Evolutionary conservation across 1,139 yeast genomes (phyloP).

Genomic region (Taphrina pruni): DNA sequence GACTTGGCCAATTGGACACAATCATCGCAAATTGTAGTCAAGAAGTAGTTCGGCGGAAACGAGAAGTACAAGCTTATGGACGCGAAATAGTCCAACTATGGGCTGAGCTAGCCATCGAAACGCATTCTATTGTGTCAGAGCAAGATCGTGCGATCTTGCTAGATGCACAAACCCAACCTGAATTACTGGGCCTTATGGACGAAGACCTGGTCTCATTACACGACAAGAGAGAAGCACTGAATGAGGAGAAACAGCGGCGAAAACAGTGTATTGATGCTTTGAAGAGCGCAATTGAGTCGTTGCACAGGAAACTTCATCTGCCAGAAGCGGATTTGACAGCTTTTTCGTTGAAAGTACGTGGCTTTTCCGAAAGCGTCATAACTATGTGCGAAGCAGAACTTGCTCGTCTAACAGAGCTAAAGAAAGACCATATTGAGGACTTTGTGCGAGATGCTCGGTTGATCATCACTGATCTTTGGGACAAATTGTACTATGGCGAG

Average conservation of each 20-base stretch:
- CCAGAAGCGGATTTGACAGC: conserved; percentile 45
- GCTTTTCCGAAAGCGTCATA: conserved; percentile 51
- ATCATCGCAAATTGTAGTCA: conserved; percentile 18
- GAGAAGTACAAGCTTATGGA: conserved; percentile 22
- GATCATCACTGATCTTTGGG: conserved; percentile 69
- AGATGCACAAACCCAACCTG: conserved; percentile 47
- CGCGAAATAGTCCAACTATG: conserved; percentile 31
- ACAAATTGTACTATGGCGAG: conserved; percentile 62
- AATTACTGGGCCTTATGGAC: conserved; percentile 49
- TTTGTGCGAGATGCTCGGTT: conserved; percentile 68
- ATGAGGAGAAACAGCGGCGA: conserved; percentile 46
- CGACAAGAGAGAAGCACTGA: conserved; percentile 42
- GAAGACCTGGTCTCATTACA: conserved; percentile 48
- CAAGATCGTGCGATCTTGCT: conserved; percentile 28
- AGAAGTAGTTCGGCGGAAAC: conserved; percentile 14
- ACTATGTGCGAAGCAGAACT: conserved; percentile 61
- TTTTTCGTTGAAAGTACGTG: conserved; percentile 50
- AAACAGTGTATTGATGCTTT: conserved; percentile 44
- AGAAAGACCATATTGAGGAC: conserved; percentile 68
- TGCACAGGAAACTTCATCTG: conserved; percentile 51
- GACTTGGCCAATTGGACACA: conserved; percentile 33
- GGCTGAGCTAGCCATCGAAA: conserved; percentile 37
- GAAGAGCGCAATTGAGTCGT: conserved; percentile 44
- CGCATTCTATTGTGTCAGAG: conserved; percentile 4
- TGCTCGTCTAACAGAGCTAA: conserved; percentile 62